Percentiles rank a stretch among this genome's conserved stretches.
Conservation (phyloP, 2,329 filamentous ascomycete genomes). For the Colletotrichum shisoi region DNA sequence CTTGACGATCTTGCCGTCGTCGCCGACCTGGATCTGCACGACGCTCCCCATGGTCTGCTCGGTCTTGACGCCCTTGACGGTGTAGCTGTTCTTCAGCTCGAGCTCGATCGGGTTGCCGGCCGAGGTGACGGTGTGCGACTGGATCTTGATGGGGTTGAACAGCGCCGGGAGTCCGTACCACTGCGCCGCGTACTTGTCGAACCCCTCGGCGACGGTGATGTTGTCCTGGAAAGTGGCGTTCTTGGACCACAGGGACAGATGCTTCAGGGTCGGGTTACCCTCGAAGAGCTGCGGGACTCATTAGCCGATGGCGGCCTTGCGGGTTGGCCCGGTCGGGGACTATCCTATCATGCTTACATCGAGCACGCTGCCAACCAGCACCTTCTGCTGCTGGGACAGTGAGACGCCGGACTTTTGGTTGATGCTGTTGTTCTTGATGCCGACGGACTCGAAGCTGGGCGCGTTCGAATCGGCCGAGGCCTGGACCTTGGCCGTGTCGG, state of each 20-base stretch:
- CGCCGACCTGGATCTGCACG: constrained; percentile 47
- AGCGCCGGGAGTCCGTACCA: constrained; percentile 67
- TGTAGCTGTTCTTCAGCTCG: constrained; percentile 53
- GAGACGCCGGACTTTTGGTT: constrained; percentile 60
- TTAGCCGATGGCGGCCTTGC: not conserved
- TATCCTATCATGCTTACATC: constrained; percentile 56
- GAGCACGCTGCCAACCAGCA: constrained; percentile 65
- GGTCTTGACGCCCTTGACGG: constrained; percentile 47
- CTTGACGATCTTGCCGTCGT: constrained; percentile 48
- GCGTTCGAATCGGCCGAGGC: constrained; percentile 29
- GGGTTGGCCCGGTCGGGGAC: no score
- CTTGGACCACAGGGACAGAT: constrained; percentile 67
- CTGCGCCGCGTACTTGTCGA: constrained; percentile 58
- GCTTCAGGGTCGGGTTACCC: constrained; percentile 64
- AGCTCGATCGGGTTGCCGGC: constrained; percentile 67
- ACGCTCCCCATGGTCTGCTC: constrained; percentile 47
- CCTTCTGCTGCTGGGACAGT: constrained; percentile 59
- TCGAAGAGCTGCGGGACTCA: constrained; percentile 60
- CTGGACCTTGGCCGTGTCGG: constrained; percentile 44
- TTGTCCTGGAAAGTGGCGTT: constrained; percentile 66
- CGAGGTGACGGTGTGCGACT: constrained; percentile 61
- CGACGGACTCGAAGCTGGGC: constrained; percentile 44
- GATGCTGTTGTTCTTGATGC: constrained; percentile 64
- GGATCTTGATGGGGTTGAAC: constrained; percentile 65
- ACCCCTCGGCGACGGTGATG: constrained; percentile 64